These are phyloP conservation scores for Parathielavia appendiculata DNA, from an alignment of 495 filamentous ascomycete species.

Conservation along the genomic window DNA sequence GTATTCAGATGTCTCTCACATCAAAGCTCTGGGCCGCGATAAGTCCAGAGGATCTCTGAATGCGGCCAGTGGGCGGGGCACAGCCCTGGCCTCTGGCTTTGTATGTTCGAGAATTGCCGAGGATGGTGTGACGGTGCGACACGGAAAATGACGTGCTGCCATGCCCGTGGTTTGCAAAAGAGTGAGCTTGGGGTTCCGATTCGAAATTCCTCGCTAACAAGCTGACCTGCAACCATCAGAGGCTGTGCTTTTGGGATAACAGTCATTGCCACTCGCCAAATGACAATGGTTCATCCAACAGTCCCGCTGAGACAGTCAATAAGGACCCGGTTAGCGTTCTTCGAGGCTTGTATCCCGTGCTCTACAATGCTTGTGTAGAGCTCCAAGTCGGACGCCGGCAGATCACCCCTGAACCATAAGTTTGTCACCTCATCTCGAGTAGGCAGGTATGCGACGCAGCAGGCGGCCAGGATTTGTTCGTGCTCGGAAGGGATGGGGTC, in stretches of 20 bases:
- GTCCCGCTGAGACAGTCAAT: constrained; percentile 37
- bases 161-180: neutral
- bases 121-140: neutral
- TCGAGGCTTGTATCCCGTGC: constrained; percentile 41
- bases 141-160: neutral
- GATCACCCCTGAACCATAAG: constrained; percentile 80
- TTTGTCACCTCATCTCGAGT: constrained; percentile 86
- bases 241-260: neutral
- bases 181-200: neutral
- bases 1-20: neutral
- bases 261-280: neutral
- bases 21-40: neutral
- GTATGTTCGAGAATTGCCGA: neutral
- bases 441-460: constrained; percentile 86
- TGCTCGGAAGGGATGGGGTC: constrained; percentile 84
- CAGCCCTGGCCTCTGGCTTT: neutral
- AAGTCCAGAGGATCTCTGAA: neutral
- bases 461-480: constrained; percentile 67
- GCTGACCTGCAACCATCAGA: neutral
- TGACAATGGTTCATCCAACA: constrained; percentile 20
- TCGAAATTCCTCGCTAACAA: neutral
- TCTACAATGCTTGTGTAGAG: constrained; percentile 41
- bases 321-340: constrained; percentile 40
- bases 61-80: neutral
- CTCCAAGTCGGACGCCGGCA: constrained; percentile 37